Evolutionary conservation across 805 yeast genomes (phyloP), one percentile per base, ranked within the genome.

Genomic region (Teunomyces aglyptinius): DNA sequence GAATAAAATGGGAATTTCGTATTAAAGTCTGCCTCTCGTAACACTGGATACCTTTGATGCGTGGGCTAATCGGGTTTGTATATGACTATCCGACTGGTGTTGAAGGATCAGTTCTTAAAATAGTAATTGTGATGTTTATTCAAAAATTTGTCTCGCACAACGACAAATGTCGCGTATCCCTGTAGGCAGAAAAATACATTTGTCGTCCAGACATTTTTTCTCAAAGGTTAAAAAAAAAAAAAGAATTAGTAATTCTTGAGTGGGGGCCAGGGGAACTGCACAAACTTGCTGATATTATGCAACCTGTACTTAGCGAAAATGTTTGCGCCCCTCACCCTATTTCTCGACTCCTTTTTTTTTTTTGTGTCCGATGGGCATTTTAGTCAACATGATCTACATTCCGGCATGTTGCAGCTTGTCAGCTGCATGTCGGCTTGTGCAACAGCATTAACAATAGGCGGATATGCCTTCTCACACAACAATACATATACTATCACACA

Each of bases 151-250:
- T 31, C 8, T 15, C 16, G 15, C 33, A 15, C 16, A 3, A 18
- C 33, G 33, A 31, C 33, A 31, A 31, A 31, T 31, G 33, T 31
- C 33, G 33, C 33, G 33, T 31, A 7, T 31, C 33, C 33, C 33
- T 31, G 33, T 31, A 31, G 26, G 4, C 33, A 29, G 33, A 29
- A 16, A 29, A 13, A 7, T 2, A 2, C 10, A 7, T 24, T 24
- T 24, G 26, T 24, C 26, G 11, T 24, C 26, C 26, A 24, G 26
- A 24, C 10, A 24, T 7, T n/a, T n/a, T n/a, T n/a, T n/a, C n/a
- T n/a, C n/a, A n/a, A n/a, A n/a, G n/a, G n/a, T n/a, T n/a, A n/a
- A n/a, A n/a, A n/a, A 22, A 24, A 24, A 24, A 24, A 24, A 24
- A 24, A 4, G 26, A 24, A 24, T 24, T 24, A n/a, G 11, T 24